These are phyloP conservation scores for Penicillium bialowiezense DNA, from an alignment of 495 filamentous ascomycete species.

Conservation along the genomic window DNA sequence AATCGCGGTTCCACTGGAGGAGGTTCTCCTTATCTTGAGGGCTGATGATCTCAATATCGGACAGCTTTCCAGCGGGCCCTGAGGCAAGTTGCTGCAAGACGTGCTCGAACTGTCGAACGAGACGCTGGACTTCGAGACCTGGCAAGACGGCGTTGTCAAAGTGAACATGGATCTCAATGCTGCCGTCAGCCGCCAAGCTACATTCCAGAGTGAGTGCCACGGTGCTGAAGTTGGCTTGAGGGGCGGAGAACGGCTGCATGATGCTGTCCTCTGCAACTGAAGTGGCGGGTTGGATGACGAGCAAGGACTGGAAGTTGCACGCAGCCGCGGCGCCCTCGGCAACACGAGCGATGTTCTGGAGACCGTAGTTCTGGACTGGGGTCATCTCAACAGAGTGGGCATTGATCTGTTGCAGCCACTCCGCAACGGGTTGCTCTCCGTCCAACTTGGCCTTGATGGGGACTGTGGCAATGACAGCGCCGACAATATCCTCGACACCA, in stretches of 20 bases:
- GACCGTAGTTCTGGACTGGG: constrained; percentile 54
- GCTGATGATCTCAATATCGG: constrained; percentile 15
- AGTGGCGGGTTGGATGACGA: constrained; percentile 49
- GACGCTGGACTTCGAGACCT: constrained; percentile 4
- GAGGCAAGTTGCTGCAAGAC: constrained; percentile 9
- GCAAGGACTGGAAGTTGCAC: constrained; percentile 51
- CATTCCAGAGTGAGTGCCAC: constrained; percentile 19
- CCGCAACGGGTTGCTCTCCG: constrained; percentile 14
- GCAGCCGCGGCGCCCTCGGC: constrained; percentile 48
- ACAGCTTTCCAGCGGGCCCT: neutral
- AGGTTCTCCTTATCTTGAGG: constrained; percentile 17
- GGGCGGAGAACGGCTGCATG: constrained; percentile 10
- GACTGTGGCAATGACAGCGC: constrained; percentile 57
- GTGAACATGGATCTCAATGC: constrained; percentile 6
- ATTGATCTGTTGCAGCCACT: constrained; percentile 44
- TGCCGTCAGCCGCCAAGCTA: constrained; percentile 5
- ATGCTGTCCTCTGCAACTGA: constrained; percentile 31
- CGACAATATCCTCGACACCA: constrained; percentile 51
- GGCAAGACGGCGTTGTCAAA: constrained; percentile 17
- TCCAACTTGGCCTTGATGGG: constrained; percentile 47
- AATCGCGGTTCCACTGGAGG: constrained; percentile 13
- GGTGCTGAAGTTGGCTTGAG: constrained; percentile 13
- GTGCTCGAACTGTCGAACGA: constrained; percentile 22
- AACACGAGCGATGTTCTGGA: constrained; percentile 54
- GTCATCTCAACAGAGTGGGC: constrained; percentile 44